phyloP scores from a whole-genome alignment of 495 filamentous ascomycete species.

The Jackrogersella multiformis region DNA sequence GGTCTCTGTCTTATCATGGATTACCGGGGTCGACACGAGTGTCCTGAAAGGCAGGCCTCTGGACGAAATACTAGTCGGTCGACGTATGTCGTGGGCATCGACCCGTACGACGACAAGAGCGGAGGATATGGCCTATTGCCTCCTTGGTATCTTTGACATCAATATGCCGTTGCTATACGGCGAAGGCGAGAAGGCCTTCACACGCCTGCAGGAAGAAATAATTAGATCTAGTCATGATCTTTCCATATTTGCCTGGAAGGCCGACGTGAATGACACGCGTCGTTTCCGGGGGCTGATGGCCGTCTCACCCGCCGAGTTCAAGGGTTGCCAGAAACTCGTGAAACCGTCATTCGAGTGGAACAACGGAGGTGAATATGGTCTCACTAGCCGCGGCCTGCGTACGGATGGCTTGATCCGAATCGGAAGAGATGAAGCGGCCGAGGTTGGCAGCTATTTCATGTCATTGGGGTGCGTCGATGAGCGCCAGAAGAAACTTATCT shows the following conservation, averaged over 20 bases:
- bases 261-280: conserved; percentile 15
- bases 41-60: conserved; percentile 34
- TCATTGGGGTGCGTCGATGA: conserved; percentile 35
- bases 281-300: conserved; percentile 34
- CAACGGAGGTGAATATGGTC: conserved; percentile 32
- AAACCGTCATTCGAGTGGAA: conserved; percentile 36
- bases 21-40: conserved; percentile 41
- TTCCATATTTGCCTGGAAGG: conserved; percentile 41
- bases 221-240: conserved; percentile 35
- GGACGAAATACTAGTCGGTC: conserved; percentile 33
- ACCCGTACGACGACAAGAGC: conserved; percentile 36
- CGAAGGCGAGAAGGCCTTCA: conserved; percentile 46
- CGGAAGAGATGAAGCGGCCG: conserved; percentile 14
- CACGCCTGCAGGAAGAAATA: conserved; percentile 42
- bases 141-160: conserved; percentile 47
- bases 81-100: conserved; percentile 46
- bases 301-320: conserved; percentile 32
- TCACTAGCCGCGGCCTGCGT: conserved; percentile 34
- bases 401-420: conserved; percentile 32
- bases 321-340: conserved; percentile 32
- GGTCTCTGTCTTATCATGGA: conserved; percentile 33
- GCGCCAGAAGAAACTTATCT: conserved; percentile 29
- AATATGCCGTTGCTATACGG: conserved; percentile 47
- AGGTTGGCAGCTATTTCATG: conserved; percentile 32
- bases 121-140: conserved; percentile 47